Evolutionary conservation across 495 filamentous ascomycete genomes (phyloP), one percentile per base, ranked within the genome.

Genomic region (Xylaria flabelliformis): DNA sequence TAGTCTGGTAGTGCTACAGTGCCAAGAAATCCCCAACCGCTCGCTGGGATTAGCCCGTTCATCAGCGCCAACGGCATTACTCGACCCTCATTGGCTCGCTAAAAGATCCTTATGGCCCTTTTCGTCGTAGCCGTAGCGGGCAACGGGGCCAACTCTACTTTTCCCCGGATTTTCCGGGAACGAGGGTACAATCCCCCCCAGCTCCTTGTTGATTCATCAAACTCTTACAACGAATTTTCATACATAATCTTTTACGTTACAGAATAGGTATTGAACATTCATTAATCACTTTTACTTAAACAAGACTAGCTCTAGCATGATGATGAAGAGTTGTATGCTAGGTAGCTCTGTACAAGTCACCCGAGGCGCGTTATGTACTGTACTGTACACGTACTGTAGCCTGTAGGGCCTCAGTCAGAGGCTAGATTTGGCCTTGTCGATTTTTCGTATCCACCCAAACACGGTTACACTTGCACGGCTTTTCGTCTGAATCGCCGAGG

Each of bases 101-200:
- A 29, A 44, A 42, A 64, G 61, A 26, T 21, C 61, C 21, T 17
- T 8, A 19, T 21, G 19, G 15, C 39, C 61, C 34, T 39, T 61
- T 61, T 21, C 17, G 58, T 61, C 64, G 13, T 29, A 34, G 24
- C 64, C 46, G 64, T 56, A 24, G n/a, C 50, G 34, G 50, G 65
- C 65, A 56, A 32, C 65, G 65, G 65, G 32, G 32, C 29, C 50
- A 19, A 41, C 1, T 13, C 19, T 41, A 26, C n/a, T 36, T 32
- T 67, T 67, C 65, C 65, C 65, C 65, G 50, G 65, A 67, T 67
- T 67, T 67, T 67, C 32, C 50, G 36, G 34, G 64, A 29, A 26
- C 39, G 17, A 48, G 48, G 50, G 36, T 55, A 50, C 32, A 26
- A 19, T 21, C 24, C 53, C 48, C 48, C 48, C 42, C 48, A 53